Evolutionary conservation across 2,329 filamentous ascomycete genomes (phyloP).

Genomic region (Elsinoe arachidis): DNA sequence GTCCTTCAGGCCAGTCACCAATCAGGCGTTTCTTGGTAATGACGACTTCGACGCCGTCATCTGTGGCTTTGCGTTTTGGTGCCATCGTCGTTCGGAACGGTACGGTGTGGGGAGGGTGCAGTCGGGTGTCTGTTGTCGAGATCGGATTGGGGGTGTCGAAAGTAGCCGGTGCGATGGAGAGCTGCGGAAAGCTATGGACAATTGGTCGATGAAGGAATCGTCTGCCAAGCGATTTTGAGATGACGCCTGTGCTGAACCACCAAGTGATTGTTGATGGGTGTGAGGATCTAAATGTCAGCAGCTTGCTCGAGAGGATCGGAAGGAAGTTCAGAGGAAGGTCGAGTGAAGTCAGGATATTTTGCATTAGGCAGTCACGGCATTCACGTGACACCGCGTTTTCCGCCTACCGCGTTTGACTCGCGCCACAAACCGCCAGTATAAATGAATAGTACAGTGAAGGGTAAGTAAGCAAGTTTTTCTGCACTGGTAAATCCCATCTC

Average conservation of each 20-base stretch:
- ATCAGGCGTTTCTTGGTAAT: background rate
- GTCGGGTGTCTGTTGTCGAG: too few relatives aligned
- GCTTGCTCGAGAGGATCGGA: too few relatives aligned
- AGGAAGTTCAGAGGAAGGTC: background rate
- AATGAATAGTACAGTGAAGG: background rate
- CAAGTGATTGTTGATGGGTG: background rate
- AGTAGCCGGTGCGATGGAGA: too few relatives aligned
- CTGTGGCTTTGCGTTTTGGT: background rate
- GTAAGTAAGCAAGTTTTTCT: background rate
- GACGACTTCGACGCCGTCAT: background rate
- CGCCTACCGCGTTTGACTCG: background rate
- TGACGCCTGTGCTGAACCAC: too few relatives aligned
- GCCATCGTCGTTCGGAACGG: background rate
- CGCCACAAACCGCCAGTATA: background rate
- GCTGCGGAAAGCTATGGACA: background rate
- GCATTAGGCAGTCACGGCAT: background rate
- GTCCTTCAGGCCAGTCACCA: background rate
- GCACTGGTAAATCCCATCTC: background rate
- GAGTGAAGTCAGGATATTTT: background rate
- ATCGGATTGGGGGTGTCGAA: too few relatives aligned
- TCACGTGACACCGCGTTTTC: background rate
- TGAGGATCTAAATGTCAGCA: background rate
- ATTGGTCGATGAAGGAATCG: background rate
- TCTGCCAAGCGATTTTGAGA: background rate
- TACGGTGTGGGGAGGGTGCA: too few relatives aligned